Conservation (phyloP, 805 yeast species). For the Starmerella riodocensis region DNA sequence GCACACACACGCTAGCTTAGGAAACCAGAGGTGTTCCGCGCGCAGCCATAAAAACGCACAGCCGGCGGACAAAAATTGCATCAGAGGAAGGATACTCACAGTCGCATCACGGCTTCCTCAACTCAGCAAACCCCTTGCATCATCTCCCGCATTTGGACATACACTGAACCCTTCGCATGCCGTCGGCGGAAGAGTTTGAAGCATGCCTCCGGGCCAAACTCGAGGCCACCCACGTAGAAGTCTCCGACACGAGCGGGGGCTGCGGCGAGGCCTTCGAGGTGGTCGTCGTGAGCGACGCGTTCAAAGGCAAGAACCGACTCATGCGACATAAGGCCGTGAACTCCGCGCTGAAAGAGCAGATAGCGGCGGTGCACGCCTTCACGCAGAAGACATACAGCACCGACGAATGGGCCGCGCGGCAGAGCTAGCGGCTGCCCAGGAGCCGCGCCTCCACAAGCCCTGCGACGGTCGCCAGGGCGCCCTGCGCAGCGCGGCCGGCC, state of each 20-base stretch:
- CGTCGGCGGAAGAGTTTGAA: slow-evolving; percentile 15
- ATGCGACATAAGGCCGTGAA: slow-evolving; percentile 82
- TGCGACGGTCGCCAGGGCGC: slow-evolving; percentile 5
- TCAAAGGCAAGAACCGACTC: slow-evolving; percentile 70
- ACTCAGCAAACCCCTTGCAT: no score
- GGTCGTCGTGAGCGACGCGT: slow-evolving; percentile 59
- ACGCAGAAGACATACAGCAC: slow-evolving; percentile 67
- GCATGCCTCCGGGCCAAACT: slow-evolving; percentile 38
- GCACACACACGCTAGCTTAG: no score
- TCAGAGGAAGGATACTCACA: no score
- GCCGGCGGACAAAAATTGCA: no score
- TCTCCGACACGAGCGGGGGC: slow-evolving; percentile 75
- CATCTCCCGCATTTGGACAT: no score
- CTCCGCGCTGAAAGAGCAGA: slow-evolving; percentile 64
- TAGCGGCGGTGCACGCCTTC: slow-evolving; percentile 82
- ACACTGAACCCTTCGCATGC: no score
- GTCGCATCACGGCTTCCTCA: no score
- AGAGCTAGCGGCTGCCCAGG: not conserved
- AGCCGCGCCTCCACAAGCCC: not conserved
- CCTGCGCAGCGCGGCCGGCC: slow-evolving; percentile 1
- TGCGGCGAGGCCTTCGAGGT: slow-evolving; percentile 98
- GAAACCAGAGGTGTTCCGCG: no score
- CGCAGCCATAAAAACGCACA: no score
- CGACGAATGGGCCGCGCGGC: slow-evolving; percentile 55
- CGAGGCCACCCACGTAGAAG: slow-evolving; percentile 53